Base-by-base conservation (phyloP, 2,329 filamentous ascomycete genomes). In the Magnaporthiopsis incrustans region DNA sequence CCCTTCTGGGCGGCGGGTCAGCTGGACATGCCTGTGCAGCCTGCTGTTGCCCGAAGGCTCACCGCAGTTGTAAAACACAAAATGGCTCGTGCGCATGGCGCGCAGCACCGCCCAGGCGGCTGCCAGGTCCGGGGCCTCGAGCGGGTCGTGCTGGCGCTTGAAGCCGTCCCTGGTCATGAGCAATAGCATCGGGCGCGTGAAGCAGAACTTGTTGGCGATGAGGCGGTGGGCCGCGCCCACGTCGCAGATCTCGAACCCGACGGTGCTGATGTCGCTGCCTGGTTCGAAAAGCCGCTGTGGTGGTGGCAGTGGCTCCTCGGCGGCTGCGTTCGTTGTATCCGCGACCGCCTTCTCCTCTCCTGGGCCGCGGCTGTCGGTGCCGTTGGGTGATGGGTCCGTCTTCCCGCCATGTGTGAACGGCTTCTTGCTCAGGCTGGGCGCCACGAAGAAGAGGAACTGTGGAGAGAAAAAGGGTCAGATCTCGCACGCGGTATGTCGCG, bases 181-280 rank as follows among this genome's bases (percentile, higher is more conserved):
- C 18, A 83, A 71, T 3, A 79, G 71, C 67, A 82, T 81, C 3
- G 81, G 80, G 11, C 77, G 69, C 65, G 78, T 79, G 18, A 79
- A 77, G 64, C 76, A 78, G 67, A 81, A 83, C 64, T 80, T 77
- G 70, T 84, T 84, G 65, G 79, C 70, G 1, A 76, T 73, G 10
- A 84, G 71, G 25, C 78, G 69, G 64, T 84, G 81, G 0, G 79
- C 78, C 14, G 27, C 63, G 25, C 76, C 77, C 18, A 81, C 67
- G 18, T 71, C 69, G 0, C 70, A 70, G 15, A 83, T 68, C 22
- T 79, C 75, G 58, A 78, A 75, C n/a, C 76, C 76, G 0, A 73
- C 69, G 59, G 78, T 73, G 59, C 73, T 73, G 64, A 77, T 78
- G 65, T 78, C 79, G 67, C 82, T 77, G 56, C 75, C 75, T 0